These are phyloP conservation scores for Trametes villosa DNA, from an alignment of 768 basidiomycete species.

Conservation along the genomic window DNA sequence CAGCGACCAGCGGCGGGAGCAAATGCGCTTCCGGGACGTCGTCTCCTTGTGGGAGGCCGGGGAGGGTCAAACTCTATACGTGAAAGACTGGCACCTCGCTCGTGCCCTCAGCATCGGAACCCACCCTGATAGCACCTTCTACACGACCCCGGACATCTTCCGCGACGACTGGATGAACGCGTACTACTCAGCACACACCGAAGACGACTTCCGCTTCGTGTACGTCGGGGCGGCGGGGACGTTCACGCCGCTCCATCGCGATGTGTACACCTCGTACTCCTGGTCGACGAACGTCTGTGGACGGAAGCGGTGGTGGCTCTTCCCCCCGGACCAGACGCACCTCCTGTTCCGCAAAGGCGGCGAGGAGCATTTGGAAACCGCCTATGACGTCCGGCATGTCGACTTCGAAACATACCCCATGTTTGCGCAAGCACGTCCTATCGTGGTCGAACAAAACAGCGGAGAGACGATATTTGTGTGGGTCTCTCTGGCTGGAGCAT, in stretches of 20 bases:
- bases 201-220: slow-evolving; percentile 37
- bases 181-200: slow-evolving; percentile 32
- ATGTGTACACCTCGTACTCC: slow-evolving; percentile 37
- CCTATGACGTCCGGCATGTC: slow-evolving; percentile 30
- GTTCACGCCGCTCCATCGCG: slow-evolving; percentile 35
- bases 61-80: slow-evolving; percentile 28
- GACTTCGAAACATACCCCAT: slow-evolving; percentile 21
- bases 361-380: slow-evolving; percentile 22
- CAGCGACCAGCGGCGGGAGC: slow-evolving; percentile 31
- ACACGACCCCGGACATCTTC: slow-evolving; percentile 33
- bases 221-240: slow-evolving; percentile 34
- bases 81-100: slow-evolving; percentile 37
- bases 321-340: slow-evolving; percentile 30
- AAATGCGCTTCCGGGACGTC: slow-evolving; percentile 27
- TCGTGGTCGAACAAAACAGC: slow-evolving; percentile 31
- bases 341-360: slow-evolving; percentile 27
- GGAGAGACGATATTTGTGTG: slow-evolving; percentile 38
- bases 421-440: slow-evolving; percentile 19
- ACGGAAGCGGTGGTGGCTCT: slow-evolving; percentile 37
- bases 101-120: slow-evolving; percentile 8
- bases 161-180: slow-evolving; percentile 39
- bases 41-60: slow-evolving; percentile 27
- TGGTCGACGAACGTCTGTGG: slow-evolving; percentile 37
- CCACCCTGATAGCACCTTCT: slow-evolving; percentile 18
- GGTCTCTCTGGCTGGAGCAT: not conserved